Evolutionary conservation across 1,139 yeast genomes (phyloP).

Genomic region (Taiozyma onychis): DNA sequence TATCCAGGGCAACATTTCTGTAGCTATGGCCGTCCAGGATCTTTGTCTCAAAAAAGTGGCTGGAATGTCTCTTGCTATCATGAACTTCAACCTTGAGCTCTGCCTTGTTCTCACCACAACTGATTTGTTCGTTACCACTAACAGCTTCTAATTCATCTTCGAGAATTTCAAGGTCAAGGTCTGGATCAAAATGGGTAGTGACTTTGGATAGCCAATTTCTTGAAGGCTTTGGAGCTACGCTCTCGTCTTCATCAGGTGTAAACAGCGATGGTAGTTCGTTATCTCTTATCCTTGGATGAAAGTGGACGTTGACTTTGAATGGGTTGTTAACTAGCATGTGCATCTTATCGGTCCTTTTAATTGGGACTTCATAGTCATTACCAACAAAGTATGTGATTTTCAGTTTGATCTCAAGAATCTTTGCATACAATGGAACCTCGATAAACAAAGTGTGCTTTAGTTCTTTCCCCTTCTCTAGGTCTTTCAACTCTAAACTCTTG

Average conservation of each 20-base stretch:
- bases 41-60: constrained; percentile 29
- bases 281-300: constrained; percentile 35
- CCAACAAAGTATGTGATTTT: constrained; percentile 22
- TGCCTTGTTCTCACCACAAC: constrained; percentile 24
- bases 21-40: constrained; percentile 38
- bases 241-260: constrained; percentile 8
- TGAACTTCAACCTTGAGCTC: background rate
- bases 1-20: constrained; percentile 34
- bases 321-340: constrained; percentile 34
- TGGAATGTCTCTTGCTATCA: constrained; percentile 8
- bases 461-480: constrained; percentile 16
- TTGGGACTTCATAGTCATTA: constrained; percentile 23
- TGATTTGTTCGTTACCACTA: constrained; percentile 32
- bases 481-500: constrained; percentile 10
- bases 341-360: constrained; percentile 30
- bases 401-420: constrained; percentile 13
- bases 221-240: constrained; percentile 38
- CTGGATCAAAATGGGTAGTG: constrained; percentile 1
- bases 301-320: constrained; percentile 31
- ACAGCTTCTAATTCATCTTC: constrained; percentile 22
- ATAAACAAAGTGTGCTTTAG: constrained; percentile 23
- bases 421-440: constrained; percentile 26
- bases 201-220: constrained; percentile 42
- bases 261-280: constrained; percentile 37
- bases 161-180: constrained; percentile 24